Evolutionary conservation across 129 eudicot genomes (phyloP).

Genomic region (Helianthus tuberosus): DNA sequence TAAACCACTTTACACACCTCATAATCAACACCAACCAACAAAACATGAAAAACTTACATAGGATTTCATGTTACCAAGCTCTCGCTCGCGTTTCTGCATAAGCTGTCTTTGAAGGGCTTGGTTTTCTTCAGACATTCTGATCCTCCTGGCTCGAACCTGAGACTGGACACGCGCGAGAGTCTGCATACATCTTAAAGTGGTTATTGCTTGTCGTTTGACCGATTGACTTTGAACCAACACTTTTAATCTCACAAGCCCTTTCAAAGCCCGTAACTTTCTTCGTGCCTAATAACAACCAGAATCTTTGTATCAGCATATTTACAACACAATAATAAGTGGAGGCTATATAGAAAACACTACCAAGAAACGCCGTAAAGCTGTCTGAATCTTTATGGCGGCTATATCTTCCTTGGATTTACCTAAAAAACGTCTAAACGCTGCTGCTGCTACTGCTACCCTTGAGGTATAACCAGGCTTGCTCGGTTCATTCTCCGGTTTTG

Average conservation of each 20-base stretch:
- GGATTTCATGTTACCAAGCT: constrained; percentile 43
- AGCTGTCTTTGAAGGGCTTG: constrained; percentile 60
- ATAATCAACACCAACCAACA: background rate
- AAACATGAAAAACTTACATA: constrained; percentile 20
- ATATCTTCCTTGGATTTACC: constrained; percentile 67
- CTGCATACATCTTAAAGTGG: constrained; percentile 65
- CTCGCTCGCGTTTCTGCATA: constrained; percentile 56
- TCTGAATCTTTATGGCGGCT: constrained; percentile 66
- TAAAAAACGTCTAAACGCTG: constrained; percentile 40
- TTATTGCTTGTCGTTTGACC: constrained; percentile 63
- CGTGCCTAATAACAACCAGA: constrained; percentile 46
- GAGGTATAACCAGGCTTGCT: constrained; percentile 31
- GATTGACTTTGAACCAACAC: constrained; percentile 53
- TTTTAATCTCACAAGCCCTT: constrained; percentile 61
- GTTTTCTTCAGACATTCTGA: constrained; percentile 60
- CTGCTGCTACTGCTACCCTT: constrained; percentile 51
- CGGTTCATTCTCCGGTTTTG: constrained; percentile 30
- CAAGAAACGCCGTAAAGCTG: constrained; percentile 61
- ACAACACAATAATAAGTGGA: background rate
- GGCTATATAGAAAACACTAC: constrained; percentile 25
- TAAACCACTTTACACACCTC: background rate
- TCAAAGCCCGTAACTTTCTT: constrained; percentile 56
- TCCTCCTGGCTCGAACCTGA: constrained; percentile 66
- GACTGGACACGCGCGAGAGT: constrained; percentile 63
- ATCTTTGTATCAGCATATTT: background rate